Percentiles rank a stretch among this genome's conserved stretches.
Evolutionary conservation across 768 basidiomycete species (phyloP).

Genomic region (Boletellus ananas): DNA sequence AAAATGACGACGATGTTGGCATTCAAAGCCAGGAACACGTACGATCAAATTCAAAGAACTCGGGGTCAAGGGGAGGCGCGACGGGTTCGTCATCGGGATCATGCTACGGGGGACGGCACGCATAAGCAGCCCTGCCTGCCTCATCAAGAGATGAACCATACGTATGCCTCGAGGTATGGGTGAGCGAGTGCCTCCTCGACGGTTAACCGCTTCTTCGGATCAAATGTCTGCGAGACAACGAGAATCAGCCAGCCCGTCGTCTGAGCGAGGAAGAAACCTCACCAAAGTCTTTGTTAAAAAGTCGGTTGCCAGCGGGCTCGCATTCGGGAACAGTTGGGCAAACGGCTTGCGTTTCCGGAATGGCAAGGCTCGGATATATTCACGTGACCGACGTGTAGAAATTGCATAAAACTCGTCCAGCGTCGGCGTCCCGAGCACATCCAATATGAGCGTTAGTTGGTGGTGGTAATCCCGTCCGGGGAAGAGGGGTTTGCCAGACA

Average conservation of each 20-base stretch:
- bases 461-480: slow-evolving; percentile 97
- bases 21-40: slow-evolving; percentile 28
- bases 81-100: slow-evolving; percentile 97
- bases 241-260: background rate
- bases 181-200: slow-evolving; percentile 94
- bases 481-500: slow-evolving; percentile 95
- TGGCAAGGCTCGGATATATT: slow-evolving; percentile 92
- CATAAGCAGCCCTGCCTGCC: slow-evolving; percentile 2
- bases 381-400: slow-evolving; percentile 84
- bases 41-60: slow-evolving; percentile 98
- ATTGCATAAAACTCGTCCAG: slow-evolving; percentile 98
- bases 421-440: slow-evolving; percentile 94
- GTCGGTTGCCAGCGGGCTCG: slow-evolving; percentile 72
- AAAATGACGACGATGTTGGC: background rate
- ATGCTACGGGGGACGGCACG: slow-evolving; percentile 46
- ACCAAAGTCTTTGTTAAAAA: slow-evolving; percentile 84
- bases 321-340: slow-evolving; percentile 83
- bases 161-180: slow-evolving; percentile 92
- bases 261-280: slow-evolving; percentile 14
- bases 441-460: slow-evolving; percentile 91
- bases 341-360: slow-evolving; percentile 89
- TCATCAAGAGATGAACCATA: slow-evolving; percentile 32
- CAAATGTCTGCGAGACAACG: slow-evolving; percentile 67
- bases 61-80: slow-evolving; percentile 90
- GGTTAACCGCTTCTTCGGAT: slow-evolving; percentile 94